Evolutionary conservation across 306 rosid genomes (phyloP), one percentile per base, ranked within the genome.

Genomic region (Trifolium dubium): DNA sequence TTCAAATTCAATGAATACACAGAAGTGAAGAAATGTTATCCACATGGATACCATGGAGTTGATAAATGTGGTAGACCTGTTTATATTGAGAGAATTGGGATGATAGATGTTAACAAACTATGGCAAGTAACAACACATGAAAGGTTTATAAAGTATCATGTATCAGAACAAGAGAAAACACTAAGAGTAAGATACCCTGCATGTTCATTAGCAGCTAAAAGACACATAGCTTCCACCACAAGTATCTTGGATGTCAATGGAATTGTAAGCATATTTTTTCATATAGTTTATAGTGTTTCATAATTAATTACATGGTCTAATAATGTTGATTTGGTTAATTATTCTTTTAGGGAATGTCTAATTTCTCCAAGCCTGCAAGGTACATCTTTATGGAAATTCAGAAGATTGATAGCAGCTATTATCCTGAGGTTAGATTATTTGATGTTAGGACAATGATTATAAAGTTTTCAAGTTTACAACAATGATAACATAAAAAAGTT

Each of bases 331-430:
- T 55, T 6, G 63, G 11, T 67, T 56, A 62, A 39, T 39, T 63
- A 6, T 77, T 84, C 64, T 73, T 29, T 30, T 15, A 93, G 98
- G 97, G 97, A 71, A 73, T 91, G 88, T 85, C 94, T 61, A 93
- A 88, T 81, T 93, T 93, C 87, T 93, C 98, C 53, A 93, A 87
- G 89, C 88, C 96, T 17, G 97, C 98, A 10, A 87, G 97, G 67
- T 79, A 77, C 65, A 81, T 93, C 37, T 89, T 93, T 41, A 78
- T 79, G 72, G 97, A 93, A 87, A 93, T 93, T 83, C 97, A 88
- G 81, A 93, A 83, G 84, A 87, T 91, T 41, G 96, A 93, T 61
- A 88, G 97, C 85, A 84, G 66, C 85, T 93, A 91, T 83, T 93
- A 93, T 75, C 98, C 98, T 8, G 94, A 93, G 98, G 98, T 91